Base-by-base conservation (phyloP, 108 stramenopile genomes). In the Nitzschia palea region DNA sequence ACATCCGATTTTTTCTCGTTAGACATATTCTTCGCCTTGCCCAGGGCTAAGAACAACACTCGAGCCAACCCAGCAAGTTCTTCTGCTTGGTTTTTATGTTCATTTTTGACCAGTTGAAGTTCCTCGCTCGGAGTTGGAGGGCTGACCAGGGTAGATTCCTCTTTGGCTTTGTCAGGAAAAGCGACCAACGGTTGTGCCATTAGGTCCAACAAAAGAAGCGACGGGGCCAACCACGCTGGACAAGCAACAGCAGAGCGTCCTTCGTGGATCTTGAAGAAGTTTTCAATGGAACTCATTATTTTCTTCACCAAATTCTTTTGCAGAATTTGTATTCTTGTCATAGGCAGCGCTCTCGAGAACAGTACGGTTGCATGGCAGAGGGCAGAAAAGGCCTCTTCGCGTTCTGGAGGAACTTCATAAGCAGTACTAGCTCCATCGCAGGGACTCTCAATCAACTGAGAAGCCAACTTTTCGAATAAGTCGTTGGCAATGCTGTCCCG, bases 161-260 rank as follows among this genome's bases (percentile, higher is more conserved):
- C 83, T 25, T 76, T 59, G 43, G 84, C 80, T 34, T 55, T 59
- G 4, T 23, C 23, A 12, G 65, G 15, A 43, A 74, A 71, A 1
- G 66, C 73, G 6, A 84, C 76, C 54, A 86, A 70, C 12, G 90
- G 87, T 61, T 89, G 85, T 37, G 90, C 83, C 91, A 95, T 91
- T 22, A 88, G 68, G 36, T 90, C 92, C 6, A 91, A 71, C 23
- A 88, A 52, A 23, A 88, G 71, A 44, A 91, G 64, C 0, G 69
- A 37, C 27, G 87, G 81, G 14, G 89, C 68, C 50, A 90, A 55
- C 94, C 94, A 95, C 22, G 34, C 58, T 48, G 90, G 90, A 31
- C 31, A 28, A 58, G 1, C 2, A 30, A 67, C 58, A 27, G 68
- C 68, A 51, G 54, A 17, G 55, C 55, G 8, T 58, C 53, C 65